Base-by-base conservation (phyloP, 2,329 filamentous ascomycete species). In the Pezicula radicicola region DNA sequence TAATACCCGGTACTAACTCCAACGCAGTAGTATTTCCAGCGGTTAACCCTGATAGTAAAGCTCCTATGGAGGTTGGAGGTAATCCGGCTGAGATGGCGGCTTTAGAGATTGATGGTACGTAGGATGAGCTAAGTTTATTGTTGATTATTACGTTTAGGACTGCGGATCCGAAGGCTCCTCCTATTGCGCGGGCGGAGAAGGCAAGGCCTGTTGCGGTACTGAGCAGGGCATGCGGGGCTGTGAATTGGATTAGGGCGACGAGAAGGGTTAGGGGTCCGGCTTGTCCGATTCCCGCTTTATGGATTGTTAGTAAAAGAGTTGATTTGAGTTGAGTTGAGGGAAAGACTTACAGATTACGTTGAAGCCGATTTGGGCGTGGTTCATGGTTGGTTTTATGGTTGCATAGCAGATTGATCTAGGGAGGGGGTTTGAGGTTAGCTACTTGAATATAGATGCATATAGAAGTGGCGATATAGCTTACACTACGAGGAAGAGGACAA, bases 171-270 rank as follows among this genome's bases (percentile, higher is more conserved):
- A 79, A 79, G 1, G 77, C 76, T 18, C 77, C 77, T 18, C 77
- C 77, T 15, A 80, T 74, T 27, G 77, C 77, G 19, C 77, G 70
- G 3, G 75, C 75, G 0, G 76, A 78, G 60, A 79, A 80, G 4
- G 75, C 76, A 0, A 80, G 70, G 0, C 77, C 77, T 0, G 77
- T 79, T 0, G 77, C 76, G 0, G 76, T 79, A 0, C 75, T 77
- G n/a, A 80, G 70, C 58, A 72, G 78, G 4, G 73, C 72, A 54
- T 80, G 77, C 2, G 77, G 76, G 0, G 76, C 73, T 2, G 76
- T 78, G 60, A 79, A 79, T 57, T 80, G 77, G n/a, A 80, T 70
- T 48, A 73, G 69, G 5, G 76, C 76, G 1, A 76, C 72, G 4
- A 80, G 69, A 2, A 79, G 69, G 0, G 75, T 77, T 4, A 79